phyloP scores from a whole-genome alignment of 2,329 filamentous ascomycete species.

The Grosmannia huntii region DNA sequence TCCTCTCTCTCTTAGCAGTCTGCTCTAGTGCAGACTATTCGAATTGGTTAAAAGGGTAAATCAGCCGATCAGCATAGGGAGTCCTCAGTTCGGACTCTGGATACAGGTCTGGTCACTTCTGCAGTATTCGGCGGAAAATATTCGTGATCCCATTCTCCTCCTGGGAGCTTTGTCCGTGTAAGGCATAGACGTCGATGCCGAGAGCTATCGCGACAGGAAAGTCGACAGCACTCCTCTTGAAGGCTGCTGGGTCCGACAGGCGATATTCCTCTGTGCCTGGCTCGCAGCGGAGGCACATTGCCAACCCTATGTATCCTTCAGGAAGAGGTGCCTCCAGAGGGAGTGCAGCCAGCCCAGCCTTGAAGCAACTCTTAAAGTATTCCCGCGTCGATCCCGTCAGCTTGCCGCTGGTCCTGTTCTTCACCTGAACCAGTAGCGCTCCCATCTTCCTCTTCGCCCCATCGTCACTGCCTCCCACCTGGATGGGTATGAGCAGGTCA shows the following conservation, averaged over 20 bases:
- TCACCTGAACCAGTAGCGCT: background rate
- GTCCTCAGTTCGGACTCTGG: background rate
- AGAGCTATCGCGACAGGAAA: background rate
- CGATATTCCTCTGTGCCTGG: background rate
- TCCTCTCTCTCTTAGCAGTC: too few species aligned
- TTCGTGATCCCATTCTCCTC: background rate
- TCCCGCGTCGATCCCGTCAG: background rate
- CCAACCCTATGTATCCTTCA: background rate
- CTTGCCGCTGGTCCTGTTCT: background rate
- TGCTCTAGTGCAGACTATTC: too few species aligned
- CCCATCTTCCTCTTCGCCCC: background rate
- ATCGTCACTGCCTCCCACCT: background rate
- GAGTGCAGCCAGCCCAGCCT: background rate
- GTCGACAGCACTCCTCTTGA: background rate
- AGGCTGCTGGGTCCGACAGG: background rate
- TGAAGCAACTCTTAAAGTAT: background rate
- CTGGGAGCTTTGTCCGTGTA: background rate
- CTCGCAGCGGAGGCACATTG: background rate
- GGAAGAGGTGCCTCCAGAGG: background rate
- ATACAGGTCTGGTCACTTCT: background rate
- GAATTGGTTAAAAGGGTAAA: background rate
- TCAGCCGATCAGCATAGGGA: background rate
- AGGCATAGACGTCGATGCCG: background rate
- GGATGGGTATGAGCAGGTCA: background rate
- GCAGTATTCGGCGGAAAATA: background rate